Base-by-base conservation (phyloP, 1,284 basidiomycete species). In the Ganoderma meredithae region DNA sequence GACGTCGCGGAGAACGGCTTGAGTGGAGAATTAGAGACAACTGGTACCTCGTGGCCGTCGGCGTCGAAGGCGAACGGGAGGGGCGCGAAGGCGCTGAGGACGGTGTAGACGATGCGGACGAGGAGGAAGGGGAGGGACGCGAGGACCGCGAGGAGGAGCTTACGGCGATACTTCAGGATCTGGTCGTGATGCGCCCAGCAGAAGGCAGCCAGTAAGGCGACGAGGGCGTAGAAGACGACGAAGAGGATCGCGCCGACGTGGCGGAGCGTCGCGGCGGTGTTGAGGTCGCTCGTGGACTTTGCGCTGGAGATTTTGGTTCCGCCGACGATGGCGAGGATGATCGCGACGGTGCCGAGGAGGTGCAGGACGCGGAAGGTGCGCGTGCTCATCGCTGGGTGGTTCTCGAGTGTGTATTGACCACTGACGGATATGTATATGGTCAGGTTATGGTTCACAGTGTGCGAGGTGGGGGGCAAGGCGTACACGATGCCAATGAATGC, bases 401-500 rank as follows among this genome's bases (percentile, higher is more conserved):
- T 22, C 49, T 71, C 71, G 60, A 76, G 70, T 9, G 69, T 65
- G 58, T 65, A 60, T 60, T 76, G 72, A 10, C 55, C 76, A 69
- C 67, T 80, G 79, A 22, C 39, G 63, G 65, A 58, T 15, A 27
- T 33, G 49, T 41, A 0, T 33, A 49, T 44, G 0, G 43, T 56
- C 49, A 58, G 22, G 33, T 22, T 41, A 39, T 0, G 53, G 52
- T 55, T 19, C 31, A 49, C 25, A 52, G 31, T 39, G 31, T 39
- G 68, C 27, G 59, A 44, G 19, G 69, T 6, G 12, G 27, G 27
- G 12, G 27, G 69, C 41, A 68, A 36, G 27, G 83, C 88, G 70
- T 81, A 90, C 90, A 86, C 84, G 69, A 87, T 85, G 60, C 86
- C 84, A 61, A 91, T 74, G 72, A 91, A 85, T 10, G 89, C 88